phyloP scores from a whole-genome alignment of 2,329 filamentous ascomycete species.

The Aspergillus sp. region DNA sequence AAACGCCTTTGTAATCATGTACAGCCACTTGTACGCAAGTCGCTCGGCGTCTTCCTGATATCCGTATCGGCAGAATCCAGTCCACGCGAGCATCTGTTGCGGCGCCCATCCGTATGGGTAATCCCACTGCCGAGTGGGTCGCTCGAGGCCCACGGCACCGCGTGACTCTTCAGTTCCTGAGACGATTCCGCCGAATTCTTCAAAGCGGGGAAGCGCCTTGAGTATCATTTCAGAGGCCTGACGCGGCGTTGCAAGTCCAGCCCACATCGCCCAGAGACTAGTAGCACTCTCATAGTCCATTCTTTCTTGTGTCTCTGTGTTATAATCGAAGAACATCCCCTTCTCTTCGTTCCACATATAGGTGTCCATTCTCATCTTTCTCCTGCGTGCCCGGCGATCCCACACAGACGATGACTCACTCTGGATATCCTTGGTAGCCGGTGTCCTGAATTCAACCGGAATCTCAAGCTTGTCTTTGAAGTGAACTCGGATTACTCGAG shows the following conservation, averaged over 20 bases:
- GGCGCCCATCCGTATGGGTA: conserved; percentile 98
- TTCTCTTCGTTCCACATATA: conserved; percentile 89
- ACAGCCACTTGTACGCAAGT: conserved; percentile 92
- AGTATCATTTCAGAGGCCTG: conserved; percentile 83
- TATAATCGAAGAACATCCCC: conserved; percentile 98
- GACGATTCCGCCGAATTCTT: conserved; percentile 81
- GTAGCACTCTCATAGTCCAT: conserved; percentile 87
- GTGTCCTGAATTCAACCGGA: conserved; percentile 76
- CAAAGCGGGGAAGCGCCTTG: conserved; percentile 81
- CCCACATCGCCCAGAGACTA: conserved; percentile 97
- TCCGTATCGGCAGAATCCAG: conserved; percentile 84
- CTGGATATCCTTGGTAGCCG: conserved; percentile 63
- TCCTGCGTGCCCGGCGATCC: conserved; percentile 83
- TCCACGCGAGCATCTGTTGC: conserved; percentile 98
- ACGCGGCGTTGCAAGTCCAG: conserved; percentile 77
- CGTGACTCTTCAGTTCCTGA: conserved; percentile 89
- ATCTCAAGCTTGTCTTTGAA: conserved; percentile 83
- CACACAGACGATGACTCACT: conserved; percentile 81
- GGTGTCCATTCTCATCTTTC: conserved; percentile 85
- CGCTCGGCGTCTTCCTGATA: conserved; percentile 88
- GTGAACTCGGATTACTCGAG: conserved; percentile 75
- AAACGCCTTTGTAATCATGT: conserved; percentile 98
- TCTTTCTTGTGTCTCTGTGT: conserved; percentile 78
- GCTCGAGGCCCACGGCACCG: conserved; percentile 72
- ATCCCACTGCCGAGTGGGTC: conserved; percentile 97